Conservation (phyloP, 2,329 filamentous ascomycete species). For the Fusarium armeniacum region DNA sequence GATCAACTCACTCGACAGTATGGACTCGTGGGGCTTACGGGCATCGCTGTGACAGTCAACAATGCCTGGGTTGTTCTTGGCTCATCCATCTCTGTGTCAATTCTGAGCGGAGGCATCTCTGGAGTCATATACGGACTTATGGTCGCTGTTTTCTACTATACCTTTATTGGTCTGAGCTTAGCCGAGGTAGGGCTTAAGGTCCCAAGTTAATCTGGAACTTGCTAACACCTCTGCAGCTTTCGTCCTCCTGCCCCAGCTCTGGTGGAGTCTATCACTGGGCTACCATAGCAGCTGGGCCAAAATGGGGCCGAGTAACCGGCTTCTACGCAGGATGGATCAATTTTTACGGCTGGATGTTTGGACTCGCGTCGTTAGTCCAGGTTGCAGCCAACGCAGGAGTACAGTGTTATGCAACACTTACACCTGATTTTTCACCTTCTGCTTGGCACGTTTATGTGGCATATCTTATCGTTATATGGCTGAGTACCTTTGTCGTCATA, state of each 20-base stretch:
- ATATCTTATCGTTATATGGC: slow-evolving; percentile 44
- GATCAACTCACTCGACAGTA: slow-evolving; percentile 47
- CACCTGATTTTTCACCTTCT: slow-evolving; percentile 12
- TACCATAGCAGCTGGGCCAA: slow-evolving; percentile 41
- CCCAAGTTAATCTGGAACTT: rapidly evolving
- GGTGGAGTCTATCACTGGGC: slow-evolving; percentile 50
- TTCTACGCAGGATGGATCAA: slow-evolving; percentile 50
- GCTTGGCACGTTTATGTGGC: slow-evolving; percentile 48
- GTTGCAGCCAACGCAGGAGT: slow-evolving; percentile 45
- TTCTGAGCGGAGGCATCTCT: slow-evolving; percentile 42
- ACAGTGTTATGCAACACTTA: slow-evolving; percentile 46
- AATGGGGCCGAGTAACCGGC: slow-evolving; percentile 45
- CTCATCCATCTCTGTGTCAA: slow-evolving; percentile 46
- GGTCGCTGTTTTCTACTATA: slow-evolving; percentile 44
- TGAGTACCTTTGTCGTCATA: slow-evolving; percentile 39
- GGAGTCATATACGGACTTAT: slow-evolving; percentile 48
- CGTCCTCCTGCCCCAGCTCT: slow-evolving; percentile 45
- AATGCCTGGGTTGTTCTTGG: slow-evolving; percentile 49
- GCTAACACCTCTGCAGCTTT: slow-evolving; percentile 24
- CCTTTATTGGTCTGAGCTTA: slow-evolving; percentile 45
- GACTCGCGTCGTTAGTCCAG: slow-evolving; percentile 46
- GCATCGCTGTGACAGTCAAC: slow-evolving; percentile 48
- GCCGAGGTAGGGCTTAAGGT: slow-evolving; percentile 34
- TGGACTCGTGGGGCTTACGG: slow-evolving; percentile 45
- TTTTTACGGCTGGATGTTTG: slow-evolving; percentile 51